Evolutionary conservation across 352 stramenopile genomes (phyloP).

Genomic region (Pythium pyrilobum): DNA sequence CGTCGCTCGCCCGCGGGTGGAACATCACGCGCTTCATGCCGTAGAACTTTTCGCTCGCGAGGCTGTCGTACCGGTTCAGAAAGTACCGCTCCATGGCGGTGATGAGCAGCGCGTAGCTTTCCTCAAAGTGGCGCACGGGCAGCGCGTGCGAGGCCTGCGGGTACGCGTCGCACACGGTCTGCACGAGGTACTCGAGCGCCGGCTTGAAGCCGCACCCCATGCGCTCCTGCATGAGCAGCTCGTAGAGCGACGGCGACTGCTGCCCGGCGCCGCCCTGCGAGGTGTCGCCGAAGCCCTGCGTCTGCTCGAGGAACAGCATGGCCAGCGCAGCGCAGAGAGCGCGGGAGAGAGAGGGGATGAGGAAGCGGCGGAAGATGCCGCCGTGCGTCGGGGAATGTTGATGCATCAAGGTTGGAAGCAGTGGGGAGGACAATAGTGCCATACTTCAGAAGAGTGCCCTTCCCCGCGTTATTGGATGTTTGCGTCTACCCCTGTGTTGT

Average conservation of each 20-base stretch:
- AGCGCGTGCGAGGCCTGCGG: slow-evolving; percentile 46
- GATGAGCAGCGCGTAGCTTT: slow-evolving; percentile 70
- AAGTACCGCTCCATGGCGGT: slow-evolving; percentile 68
- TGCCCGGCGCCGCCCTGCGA: neutral
- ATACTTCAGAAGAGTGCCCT: neutral
- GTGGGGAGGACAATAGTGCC: neutral
- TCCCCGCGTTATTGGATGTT: neutral
- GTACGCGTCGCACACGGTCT: slow-evolving; percentile 69
- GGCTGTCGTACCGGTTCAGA: slow-evolving; percentile 62
- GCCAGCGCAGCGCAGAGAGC: neutral
- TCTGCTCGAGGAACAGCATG: slow-evolving; percentile 83
- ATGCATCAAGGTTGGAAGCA: slow-evolving; percentile 2
- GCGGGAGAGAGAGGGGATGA: neutral
- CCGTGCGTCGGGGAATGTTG: too few relatives aligned
- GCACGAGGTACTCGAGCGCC: slow-evolving; percentile 68
- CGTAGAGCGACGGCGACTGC: slow-evolving; percentile 67
- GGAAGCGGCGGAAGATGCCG: too few relatives aligned
- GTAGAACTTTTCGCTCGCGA: slow-evolving; percentile 82
- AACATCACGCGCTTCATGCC: slow-evolving; percentile 79
- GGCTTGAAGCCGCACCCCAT: slow-evolving; percentile 75
- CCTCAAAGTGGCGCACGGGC: slow-evolving; percentile 66
- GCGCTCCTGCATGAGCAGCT: slow-evolving; percentile 85
- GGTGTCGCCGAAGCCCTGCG: slow-evolving; percentile 49
- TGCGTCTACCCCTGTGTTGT: too few relatives aligned
- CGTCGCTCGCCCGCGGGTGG: neutral